A percentile compares a stretch with the other conserved stretches of the same genome.
phyloP scores from a whole-genome alignment of 2,329 filamentous ascomycete genomes.

The Cladosporium sp. region DNA sequence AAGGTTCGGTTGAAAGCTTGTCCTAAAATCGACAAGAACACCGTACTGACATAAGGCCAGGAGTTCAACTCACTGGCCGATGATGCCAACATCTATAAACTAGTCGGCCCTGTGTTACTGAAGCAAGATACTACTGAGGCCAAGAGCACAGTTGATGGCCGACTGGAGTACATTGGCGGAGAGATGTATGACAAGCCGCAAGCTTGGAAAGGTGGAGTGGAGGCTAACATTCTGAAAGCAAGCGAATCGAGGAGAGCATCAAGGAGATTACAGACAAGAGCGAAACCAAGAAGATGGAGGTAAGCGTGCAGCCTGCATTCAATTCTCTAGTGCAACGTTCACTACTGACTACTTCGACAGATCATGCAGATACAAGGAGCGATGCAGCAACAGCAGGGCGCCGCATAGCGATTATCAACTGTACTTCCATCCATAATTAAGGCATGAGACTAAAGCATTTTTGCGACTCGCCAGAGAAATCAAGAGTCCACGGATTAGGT shows the following conservation, averaged over 20 bases:
- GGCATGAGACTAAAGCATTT: too few species aligned
- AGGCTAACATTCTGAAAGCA: slow-evolving; percentile 37
- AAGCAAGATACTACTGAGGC: slow-evolving; percentile 94
- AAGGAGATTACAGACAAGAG: slow-evolving; percentile 57
- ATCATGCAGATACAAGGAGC: slow-evolving; percentile 41
- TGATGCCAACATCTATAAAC: slow-evolving; percentile 89
- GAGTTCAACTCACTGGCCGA: slow-evolving; percentile 77
- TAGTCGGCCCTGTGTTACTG: slow-evolving; percentile 83
- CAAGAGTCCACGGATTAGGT: too few species aligned
- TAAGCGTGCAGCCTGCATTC: slow-evolving; percentile 31
- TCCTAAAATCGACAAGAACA: slow-evolving; percentile 1
- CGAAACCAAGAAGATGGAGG: slow-evolving; percentile 60
- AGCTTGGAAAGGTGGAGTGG: neutral
- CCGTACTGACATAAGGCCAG: slow-evolving; percentile 35
- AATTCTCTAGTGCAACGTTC: neutral
- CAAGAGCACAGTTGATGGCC: slow-evolving; percentile 80
- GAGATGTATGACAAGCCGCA: slow-evolving; percentile 63
- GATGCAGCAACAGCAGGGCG: slow-evolving; percentile 28
- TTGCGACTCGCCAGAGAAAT: too few species aligned
- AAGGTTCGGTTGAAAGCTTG: slow-evolving; percentile 49
- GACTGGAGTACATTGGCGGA: slow-evolving; percentile 85
- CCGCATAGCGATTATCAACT: neutral
- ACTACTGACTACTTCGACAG: slow-evolving; percentile 21
- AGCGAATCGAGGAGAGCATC: slow-evolving; percentile 61
- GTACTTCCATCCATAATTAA: too few species aligned